These are phyloP conservation scores for Cladosporium sp. DNA, from an alignment of 2,329 filamentous ascomycete genomes.

Conservation along the genomic window DNA sequence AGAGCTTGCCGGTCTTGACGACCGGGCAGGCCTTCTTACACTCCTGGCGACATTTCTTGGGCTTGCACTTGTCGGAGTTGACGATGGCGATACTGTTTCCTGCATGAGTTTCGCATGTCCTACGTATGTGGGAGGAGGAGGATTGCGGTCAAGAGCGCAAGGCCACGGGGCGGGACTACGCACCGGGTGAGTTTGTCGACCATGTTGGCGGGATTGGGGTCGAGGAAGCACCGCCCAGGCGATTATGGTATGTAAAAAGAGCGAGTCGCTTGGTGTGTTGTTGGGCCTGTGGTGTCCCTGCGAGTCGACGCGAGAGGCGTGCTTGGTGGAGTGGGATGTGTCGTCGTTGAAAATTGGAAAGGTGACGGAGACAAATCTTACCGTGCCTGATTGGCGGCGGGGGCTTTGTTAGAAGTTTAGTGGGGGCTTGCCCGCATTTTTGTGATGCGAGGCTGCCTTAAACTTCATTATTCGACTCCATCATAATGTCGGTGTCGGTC, in stretches of 20 bases:
- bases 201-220: constrained; percentile 51
- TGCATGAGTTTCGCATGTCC: constrained; percentile 13
- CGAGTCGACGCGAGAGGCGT: neutral
- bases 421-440: no score
- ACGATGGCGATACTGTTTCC: constrained; percentile 87
- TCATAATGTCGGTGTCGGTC: no score
- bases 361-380: neutral
- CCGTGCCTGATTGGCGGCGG: neutral
- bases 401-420: no score
- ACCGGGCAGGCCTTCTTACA: constrained; percentile 99
- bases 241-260: neutral
- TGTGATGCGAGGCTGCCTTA: neutral
- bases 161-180: constrained; percentile 26
- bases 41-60: constrained; percentile 93
- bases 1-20: constrained; percentile 93
- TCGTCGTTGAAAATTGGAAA: neutral
- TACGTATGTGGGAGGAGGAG: neutral
- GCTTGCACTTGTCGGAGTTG: constrained; percentile 77
- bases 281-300: neutral
- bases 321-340: neutral
- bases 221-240: constrained; percentile 4
- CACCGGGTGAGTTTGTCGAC: constrained; percentile 93
- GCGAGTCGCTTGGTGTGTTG: neutral
- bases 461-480: no score
- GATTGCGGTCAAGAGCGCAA: neutral